phyloP scores from a whole-genome alignment of 352 stramenopile species.

The Globisporangium nagaii region DNA sequence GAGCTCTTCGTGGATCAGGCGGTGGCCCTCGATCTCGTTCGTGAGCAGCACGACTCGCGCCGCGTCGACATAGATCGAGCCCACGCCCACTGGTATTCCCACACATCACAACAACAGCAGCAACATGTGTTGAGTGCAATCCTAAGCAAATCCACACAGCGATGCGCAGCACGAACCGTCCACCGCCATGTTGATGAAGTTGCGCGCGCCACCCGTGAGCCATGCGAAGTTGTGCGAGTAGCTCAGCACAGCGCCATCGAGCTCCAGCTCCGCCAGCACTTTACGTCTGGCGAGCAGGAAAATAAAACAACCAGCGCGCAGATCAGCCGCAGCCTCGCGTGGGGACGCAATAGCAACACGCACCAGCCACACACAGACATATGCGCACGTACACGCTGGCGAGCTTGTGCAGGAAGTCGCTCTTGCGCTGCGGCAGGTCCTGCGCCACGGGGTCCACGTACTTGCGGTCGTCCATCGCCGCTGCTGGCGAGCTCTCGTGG shows the following conservation, averaged over 20 bases:
- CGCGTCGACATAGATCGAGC: conserved; percentile 56
- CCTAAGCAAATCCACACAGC: background rate
- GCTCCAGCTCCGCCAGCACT: conserved; percentile 32
- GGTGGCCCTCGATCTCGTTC: conserved; percentile 73
- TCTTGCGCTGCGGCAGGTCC: conserved; percentile 31
- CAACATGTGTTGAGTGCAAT: too few relatives aligned
- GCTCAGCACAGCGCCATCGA: conserved; percentile 48
- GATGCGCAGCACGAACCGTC: conserved; percentile 22
- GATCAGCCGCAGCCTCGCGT: too few relatives aligned
- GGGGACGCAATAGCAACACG: too few relatives aligned
- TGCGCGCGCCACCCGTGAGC: conserved; percentile 55
- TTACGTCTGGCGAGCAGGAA: conserved; percentile 21
- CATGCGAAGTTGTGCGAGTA: conserved; percentile 64
- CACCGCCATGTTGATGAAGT: conserved; percentile 63
- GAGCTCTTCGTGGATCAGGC: conserved; percentile 63
- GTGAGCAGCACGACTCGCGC: conserved; percentile 47
- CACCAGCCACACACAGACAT: too few relatives aligned
- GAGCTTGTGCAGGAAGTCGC: conserved; percentile 46
- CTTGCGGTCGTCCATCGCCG: conserved; percentile 43
- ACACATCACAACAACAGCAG: background rate
- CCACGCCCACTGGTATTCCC: conserved; percentile 36
- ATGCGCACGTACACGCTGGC: conserved; percentile 28
- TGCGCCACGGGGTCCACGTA: conserved; percentile 54
- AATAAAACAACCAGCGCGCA: too few relatives aligned
- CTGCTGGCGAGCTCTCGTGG: too few relatives aligned